Conservation (phyloP, 805 yeast species). For the Yamadazyma sp. region DNA sequence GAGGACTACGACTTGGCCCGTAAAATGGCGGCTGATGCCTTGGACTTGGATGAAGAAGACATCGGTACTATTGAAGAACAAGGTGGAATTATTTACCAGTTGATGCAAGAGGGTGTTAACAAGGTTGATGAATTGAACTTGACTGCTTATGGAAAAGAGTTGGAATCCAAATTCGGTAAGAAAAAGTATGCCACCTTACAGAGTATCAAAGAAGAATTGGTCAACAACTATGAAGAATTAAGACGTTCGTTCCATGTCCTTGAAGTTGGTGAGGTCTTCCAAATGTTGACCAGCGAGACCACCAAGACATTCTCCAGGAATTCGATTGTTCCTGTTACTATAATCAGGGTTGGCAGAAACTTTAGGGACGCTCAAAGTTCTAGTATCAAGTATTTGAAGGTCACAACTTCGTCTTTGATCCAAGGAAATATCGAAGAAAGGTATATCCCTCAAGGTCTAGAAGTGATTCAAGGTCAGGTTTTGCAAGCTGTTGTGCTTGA, state of each 20-base stretch:
- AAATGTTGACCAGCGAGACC: constrained; percentile 86
- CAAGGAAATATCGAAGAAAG: constrained; percentile 47
- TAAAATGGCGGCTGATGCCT: constrained; percentile 97
- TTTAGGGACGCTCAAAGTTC: constrained; percentile 51
- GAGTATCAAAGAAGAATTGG: constrained; percentile 82
- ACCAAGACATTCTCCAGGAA: constrained; percentile 66
- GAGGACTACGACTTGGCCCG: constrained; percentile 96
- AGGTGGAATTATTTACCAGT: constrained; percentile 76
- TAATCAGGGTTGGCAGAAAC: constrained; percentile 68
- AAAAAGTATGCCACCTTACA: constrained; percentile 77
- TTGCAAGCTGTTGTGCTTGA: constrained; percentile 76
- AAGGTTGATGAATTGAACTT: constrained; percentile 83
- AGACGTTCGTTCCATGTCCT: constrained; percentile 69
- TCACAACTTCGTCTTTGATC: constrained; percentile 41
- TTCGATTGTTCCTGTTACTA: constrained; percentile 69
- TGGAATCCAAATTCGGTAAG: constrained; percentile 70
- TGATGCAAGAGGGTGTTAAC: constrained; percentile 66
- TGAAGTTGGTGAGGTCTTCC: constrained; percentile 73
- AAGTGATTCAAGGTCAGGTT: constrained; percentile 65
- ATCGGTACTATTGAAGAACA: constrained; percentile 75
- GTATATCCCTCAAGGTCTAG: constrained; percentile 46
- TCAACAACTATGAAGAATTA: constrained; percentile 83
- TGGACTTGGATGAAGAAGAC: constrained; percentile 94
- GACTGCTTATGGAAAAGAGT: constrained; percentile 89
- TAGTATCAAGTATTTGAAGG: constrained; percentile 41